A percentile compares a stretch with the other conserved stretches of the same genome.
Evolutionary conservation across 73 alveolate species (phyloP).

Genomic region (Effrenium voratum): DNA sequence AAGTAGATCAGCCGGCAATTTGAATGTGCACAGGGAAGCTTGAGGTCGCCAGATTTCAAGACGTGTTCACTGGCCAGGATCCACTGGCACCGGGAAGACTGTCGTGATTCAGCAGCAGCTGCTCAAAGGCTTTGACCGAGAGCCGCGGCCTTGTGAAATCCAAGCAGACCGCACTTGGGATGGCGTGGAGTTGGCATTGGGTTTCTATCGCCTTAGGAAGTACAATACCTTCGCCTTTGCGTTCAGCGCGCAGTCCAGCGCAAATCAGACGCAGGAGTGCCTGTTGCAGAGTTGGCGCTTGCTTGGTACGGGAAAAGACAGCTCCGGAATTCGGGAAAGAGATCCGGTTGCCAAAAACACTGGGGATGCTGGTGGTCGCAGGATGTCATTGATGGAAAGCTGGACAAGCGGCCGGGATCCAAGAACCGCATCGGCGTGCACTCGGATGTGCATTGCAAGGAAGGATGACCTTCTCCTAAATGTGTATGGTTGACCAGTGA

Average conservation of each 20-base stretch:
- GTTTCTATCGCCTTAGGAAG: conserved; percentile 15
- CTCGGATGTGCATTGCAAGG: too few species aligned
- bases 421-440: neutral
- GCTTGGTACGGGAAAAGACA: too few species aligned
- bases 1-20: neutral
- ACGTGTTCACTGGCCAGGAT: conserved; percentile 98
- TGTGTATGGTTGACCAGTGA: neutral
- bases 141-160: conserved; percentile 77
- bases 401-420: conserved; percentile 97
- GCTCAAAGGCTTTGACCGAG: conserved; percentile 95
- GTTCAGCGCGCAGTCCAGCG: conserved; percentile 98
- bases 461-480: too few species aligned
- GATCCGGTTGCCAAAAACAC: too few species aligned
- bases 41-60: neutral
- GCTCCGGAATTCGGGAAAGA: too few species aligned
- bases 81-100: conserved; percentile 98
- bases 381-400: conserved; percentile 98
- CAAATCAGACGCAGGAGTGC: conserved; percentile 98
- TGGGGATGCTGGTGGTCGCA: too few species aligned
- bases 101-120: conserved; percentile 92
- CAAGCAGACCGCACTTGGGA: neutral
- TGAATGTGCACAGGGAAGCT: too few species aligned
- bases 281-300: too few species aligned
- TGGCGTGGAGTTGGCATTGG: neutral
- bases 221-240: conserved; percentile 83